Percentiles rank a stretch among this genome's conserved stretches.
phyloP scores from a whole-genome alignment of 2,329 filamentous ascomycete species.

The Allantophomopsis lycopodina region DNA sequence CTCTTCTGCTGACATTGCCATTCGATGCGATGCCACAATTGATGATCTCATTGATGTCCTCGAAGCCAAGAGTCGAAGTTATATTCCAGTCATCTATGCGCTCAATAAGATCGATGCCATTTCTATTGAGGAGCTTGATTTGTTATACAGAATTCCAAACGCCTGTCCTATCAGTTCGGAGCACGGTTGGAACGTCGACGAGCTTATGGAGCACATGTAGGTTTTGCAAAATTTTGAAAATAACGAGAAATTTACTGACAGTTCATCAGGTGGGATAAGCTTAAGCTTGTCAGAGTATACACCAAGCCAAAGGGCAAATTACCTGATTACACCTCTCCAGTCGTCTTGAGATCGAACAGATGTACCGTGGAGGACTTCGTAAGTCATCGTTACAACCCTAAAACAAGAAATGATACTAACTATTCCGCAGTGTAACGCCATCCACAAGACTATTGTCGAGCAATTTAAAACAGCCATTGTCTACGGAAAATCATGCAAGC shows the following conservation, averaged over 20 bases:
- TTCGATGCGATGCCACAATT: constrained; percentile 92
- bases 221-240: constrained; percentile 11
- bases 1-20: constrained; percentile 91
- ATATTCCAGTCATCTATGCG: constrained; percentile 98
- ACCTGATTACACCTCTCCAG: constrained; percentile 84
- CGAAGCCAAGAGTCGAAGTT: constrained; percentile 86
- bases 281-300: constrained; percentile 83
- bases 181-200: constrained; percentile 95
- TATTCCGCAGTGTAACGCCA: constrained; percentile 71
- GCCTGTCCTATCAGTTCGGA: constrained; percentile 96
- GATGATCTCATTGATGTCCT: constrained; percentile 95
- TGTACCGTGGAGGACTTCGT: constrained; percentile 97
- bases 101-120: constrained; percentile 99
- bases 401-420: constrained; percentile 5
- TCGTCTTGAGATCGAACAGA: constrained; percentile 69
- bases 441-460: constrained; percentile 91
- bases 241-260: constrained; percentile 3
- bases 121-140: constrained; percentile 90
- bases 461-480: constrained; percentile 93
- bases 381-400: constrained; percentile 27
- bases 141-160: constrained; percentile 93
- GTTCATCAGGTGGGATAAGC: constrained; percentile 65
- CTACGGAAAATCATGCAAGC: constrained; percentile 95
- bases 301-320: constrained; percentile 95
- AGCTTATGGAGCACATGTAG: constrained; percentile 86